A percentile compares a stretch with the other conserved stretches of the same genome.
phyloP scores from a whole-genome alignment of 2,329 filamentous ascomycete genomes.

The Alternaria postmessia region DNA sequence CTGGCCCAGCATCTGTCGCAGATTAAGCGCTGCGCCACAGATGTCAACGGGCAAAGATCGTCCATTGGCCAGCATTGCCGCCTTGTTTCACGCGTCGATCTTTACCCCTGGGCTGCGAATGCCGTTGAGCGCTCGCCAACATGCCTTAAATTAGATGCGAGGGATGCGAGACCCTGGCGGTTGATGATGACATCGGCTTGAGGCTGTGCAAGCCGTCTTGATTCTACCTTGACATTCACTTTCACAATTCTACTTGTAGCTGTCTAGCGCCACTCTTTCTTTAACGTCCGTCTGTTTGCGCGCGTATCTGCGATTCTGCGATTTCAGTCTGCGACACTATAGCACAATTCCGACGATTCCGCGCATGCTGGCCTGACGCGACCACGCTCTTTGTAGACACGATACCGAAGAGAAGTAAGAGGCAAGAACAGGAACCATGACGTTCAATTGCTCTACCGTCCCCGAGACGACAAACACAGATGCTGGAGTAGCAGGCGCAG shows the following conservation, averaged over 20 bases:
- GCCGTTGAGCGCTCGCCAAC: slow-evolving; percentile 9
- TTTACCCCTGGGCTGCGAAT: slow-evolving; percentile 18
- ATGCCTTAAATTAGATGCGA: slow-evolving; percentile 21
- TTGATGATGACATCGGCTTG: slow-evolving; percentile 25
- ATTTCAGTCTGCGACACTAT: neutral
- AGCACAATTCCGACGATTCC: neutral
- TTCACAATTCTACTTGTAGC: neutral
- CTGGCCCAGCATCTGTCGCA: slow-evolving; percentile 34
- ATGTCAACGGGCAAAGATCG: slow-evolving; percentile 27
- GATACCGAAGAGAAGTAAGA: neutral
- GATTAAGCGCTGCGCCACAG: slow-evolving; percentile 43
- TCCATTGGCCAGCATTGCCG: slow-evolving; percentile 28
- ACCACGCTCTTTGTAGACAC: neutral
- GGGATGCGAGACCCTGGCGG: slow-evolving; percentile 9
- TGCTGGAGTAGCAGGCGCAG: slow-evolving; percentile 65
- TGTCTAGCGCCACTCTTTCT: neutral
- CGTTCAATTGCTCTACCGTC: slow-evolving; percentile 53
- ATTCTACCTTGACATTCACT: slow-evolving; percentile 10
- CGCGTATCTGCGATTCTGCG: neutral
- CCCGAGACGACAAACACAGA: slow-evolving; percentile 60
- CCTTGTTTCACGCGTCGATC: slow-evolving; percentile 28
- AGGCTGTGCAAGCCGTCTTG: slow-evolving; percentile 9
- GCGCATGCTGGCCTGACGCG: slow-evolving; percentile 1
- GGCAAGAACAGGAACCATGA: slow-evolving; percentile 14
- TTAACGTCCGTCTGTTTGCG: neutral